Percentiles rank a stretch among this genome's conserved stretches.
Evolutionary conservation across 768 basidiomycete species (phyloP).

Genomic region (Termitomyces sp.): DNA sequence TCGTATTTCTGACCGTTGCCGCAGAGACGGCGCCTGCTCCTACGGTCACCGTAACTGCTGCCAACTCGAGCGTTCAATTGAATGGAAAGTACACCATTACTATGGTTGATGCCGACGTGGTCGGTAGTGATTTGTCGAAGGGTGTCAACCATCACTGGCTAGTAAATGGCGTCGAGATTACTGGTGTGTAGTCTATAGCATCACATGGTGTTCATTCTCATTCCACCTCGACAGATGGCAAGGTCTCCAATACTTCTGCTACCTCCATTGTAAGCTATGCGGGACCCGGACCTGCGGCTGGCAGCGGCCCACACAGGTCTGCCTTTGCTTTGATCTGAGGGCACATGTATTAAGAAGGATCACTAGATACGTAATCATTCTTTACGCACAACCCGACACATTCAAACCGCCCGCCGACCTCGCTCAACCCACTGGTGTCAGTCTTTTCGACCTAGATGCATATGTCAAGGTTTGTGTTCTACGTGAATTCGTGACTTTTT

Average conservation of each 20-base stretch:
- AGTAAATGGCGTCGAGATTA: constrained; percentile 55
- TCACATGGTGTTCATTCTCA: background rate
- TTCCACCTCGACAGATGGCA: constrained; percentile 18
- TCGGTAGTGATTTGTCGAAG: constrained; percentile 50
- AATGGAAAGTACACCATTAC: constrained; percentile 56
- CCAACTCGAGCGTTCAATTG: constrained; percentile 40
- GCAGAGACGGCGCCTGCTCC: constrained; percentile 57
- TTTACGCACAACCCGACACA: constrained; percentile 57
- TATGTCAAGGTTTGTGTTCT: constrained; percentile 45
- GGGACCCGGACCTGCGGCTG: constrained; percentile 63
- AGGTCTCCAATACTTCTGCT: constrained; percentile 38
- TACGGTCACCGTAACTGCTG: constrained; percentile 43
- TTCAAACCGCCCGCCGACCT: constrained; percentile 61
- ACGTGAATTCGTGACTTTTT: background rate
- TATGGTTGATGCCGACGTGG: constrained; percentile 72
- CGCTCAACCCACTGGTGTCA: constrained; percentile 43
- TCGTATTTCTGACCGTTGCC: background rate
- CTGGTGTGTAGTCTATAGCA: constrained; percentile 23
- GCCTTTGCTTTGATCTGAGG: constrained; percentile 2
- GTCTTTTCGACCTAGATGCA: constrained; percentile 47
- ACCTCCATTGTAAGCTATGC: constrained; percentile 59
- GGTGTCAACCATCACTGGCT: constrained; percentile 81
- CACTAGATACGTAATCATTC: constrained; percentile 59
- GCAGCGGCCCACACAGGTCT: constrained; percentile 72
- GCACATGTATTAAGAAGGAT: background rate